Conservation (phyloP, 208 protist genomes). For the Crithidia bombi region DNA sequence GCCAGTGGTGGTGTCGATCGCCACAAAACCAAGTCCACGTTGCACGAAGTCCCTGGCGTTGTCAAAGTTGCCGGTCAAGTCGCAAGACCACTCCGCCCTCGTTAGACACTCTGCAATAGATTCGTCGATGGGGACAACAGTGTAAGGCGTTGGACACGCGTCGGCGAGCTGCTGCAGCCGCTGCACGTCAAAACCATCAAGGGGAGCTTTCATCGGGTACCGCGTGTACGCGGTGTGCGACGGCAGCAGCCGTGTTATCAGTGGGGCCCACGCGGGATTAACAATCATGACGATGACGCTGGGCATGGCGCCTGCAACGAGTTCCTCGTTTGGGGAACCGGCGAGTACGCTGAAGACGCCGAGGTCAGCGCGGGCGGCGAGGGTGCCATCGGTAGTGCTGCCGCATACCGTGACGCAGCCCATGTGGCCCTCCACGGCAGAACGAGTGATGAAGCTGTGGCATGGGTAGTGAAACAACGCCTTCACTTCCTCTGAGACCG, state of each 20-base stretch:
- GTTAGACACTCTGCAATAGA: not conserved
- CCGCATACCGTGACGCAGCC: conserved; percentile 1
- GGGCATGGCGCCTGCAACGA: not conserved
- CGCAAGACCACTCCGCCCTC: not conserved
- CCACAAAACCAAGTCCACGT: conserved; percentile 5
- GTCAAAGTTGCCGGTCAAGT: conserved; percentile 13
- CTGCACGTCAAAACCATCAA: not conserved
- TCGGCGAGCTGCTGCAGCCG: not conserved
- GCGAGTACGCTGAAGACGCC: conserved; percentile 14
- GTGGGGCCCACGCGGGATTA: not conserved
- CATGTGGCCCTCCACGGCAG: conserved; percentile 10
- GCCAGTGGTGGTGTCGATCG: not conserved
- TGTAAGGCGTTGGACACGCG: not conserved
- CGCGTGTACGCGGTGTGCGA: conserved; percentile 3
- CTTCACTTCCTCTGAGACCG: conserved; percentile 1
- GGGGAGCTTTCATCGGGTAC: not conserved
- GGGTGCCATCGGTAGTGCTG: not conserved
- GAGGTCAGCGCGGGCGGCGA: conserved; percentile 7
- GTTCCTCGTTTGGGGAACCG: conserved; percentile 9
- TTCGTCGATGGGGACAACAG: conserved; percentile 7
- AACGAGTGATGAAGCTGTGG: conserved; percentile 14
- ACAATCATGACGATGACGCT: not conserved
- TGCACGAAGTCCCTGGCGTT: conserved; percentile 3
- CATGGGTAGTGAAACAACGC: conserved; percentile 11
- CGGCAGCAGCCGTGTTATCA: not conserved